Evolutionary conservation across 768 basidiomycete genomes (phyloP).

Genomic region (Cantharellus cinnabarinus): DNA sequence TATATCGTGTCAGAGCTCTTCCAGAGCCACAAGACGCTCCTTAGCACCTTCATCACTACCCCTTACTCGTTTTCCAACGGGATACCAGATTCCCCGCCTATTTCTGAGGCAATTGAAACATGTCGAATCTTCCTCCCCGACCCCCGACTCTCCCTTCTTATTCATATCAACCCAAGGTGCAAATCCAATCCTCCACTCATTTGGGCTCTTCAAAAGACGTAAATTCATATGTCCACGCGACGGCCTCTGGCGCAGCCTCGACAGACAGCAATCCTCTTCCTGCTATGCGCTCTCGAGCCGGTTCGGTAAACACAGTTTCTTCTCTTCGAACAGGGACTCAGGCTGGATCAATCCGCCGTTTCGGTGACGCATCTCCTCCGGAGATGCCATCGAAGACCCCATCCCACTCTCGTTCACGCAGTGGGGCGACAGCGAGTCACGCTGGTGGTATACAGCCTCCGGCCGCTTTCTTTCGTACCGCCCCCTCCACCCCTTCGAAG

Average conservation of each 20-base stretch:
- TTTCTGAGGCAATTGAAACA: neutral
- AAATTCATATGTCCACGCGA: neutral
- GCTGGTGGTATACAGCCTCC: slow-evolving; percentile 24
- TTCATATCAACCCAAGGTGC: neutral
- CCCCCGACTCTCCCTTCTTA: neutral
- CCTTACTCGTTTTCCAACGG: too few species aligned
- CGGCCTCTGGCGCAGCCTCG: neutral
- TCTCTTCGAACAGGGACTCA: neutral
- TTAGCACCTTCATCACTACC: too few species aligned
- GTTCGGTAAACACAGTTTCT: neutral
- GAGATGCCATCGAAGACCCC: neutral
- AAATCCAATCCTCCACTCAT: neutral
- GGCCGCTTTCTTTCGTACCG: slow-evolving; percentile 50
- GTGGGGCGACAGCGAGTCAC: neutral
- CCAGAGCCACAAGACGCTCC: too few species aligned
- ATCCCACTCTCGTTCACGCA: too few species aligned
- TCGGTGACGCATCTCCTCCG: neutral
- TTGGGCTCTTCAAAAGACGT: neutral
- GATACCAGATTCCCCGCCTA: too few species aligned
- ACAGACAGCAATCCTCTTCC: neutral
- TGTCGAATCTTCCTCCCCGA: neutral
- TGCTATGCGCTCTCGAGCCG: neutral
- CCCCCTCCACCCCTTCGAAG: neutral
- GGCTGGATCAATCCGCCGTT: neutral
- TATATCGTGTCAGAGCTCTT: too few species aligned